A percentile compares a stretch with the other conserved stretches of the same genome.
phyloP scores from a whole-genome alignment of 2,329 filamentous ascomycete species.

The Microascus cirrosus region DNA sequence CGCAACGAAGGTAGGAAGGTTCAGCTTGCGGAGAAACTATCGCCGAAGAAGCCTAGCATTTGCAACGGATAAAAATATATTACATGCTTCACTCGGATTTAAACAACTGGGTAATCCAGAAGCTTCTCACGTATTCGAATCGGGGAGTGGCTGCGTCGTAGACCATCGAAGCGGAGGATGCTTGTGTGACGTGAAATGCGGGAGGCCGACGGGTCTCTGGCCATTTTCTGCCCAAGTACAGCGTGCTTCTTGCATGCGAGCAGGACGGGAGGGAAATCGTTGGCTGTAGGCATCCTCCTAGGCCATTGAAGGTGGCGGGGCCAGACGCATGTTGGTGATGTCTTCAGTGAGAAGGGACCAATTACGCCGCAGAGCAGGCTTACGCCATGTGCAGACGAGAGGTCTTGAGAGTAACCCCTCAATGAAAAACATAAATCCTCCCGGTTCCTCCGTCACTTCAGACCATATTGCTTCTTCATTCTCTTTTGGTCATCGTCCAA shows the following conservation, averaged over 20 bases:
- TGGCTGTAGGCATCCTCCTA: background rate
- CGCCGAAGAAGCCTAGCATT: too few relatives aligned
- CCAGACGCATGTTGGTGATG: slow-evolving; percentile 1
- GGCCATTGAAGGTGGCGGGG: background rate
- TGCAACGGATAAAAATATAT: too few relatives aligned
- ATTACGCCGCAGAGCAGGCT: background rate
- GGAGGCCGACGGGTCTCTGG: background rate
- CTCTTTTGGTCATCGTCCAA: background rate
- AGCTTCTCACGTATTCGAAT: background rate
- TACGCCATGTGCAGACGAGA: background rate
- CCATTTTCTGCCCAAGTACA: background rate
- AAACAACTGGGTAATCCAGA: background rate
- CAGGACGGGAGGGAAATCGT: background rate
- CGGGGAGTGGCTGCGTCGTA: background rate
- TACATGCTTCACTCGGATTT: too few relatives aligned
- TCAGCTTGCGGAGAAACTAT: too few relatives aligned
- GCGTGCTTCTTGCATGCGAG: background rate
- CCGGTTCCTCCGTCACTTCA: background rate
- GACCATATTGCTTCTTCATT: background rate
- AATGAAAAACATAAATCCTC: background rate
- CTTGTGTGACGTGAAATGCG: background rate
- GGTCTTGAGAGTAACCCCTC: background rate
- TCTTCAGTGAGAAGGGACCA: background rate
- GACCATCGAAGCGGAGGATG: background rate
- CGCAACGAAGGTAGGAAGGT: too few relatives aligned